Percentiles rank a stretch among this genome's conserved stretches.
Evolutionary conservation across 2,329 filamentous ascomycete genomes (phyloP).

Genomic region (Colletotrichum orbiculare): DNA sequence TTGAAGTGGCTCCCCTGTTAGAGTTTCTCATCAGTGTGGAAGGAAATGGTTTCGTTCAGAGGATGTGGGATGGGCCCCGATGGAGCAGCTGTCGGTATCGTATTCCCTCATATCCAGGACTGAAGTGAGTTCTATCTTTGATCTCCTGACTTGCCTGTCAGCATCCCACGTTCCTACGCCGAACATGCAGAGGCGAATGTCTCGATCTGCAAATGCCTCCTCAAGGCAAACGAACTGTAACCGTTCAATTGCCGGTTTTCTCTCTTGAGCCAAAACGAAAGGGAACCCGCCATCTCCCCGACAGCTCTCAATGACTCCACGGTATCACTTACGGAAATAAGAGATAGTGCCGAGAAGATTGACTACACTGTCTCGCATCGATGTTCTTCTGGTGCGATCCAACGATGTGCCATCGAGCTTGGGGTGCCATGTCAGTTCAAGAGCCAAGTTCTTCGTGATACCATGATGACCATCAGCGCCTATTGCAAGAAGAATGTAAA

Average conservation of each 20-base stretch:
- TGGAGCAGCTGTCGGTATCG: slow-evolving; percentile 40
- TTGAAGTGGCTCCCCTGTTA: slow-evolving; percentile 39
- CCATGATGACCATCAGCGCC: background rate
- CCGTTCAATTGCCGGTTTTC: slow-evolving; percentile 40
- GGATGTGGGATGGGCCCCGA: slow-evolving; percentile 39
- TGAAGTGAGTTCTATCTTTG: background rate
- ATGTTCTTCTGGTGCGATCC: slow-evolving; percentile 46
- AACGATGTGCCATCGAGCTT: slow-evolving; percentile 43
- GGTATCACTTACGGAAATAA: slow-evolving; percentile 43
- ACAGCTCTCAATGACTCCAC: slow-evolving; percentile 41
- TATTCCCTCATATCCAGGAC: slow-evolving; percentile 42
- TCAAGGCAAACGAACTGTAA: slow-evolving; percentile 41
- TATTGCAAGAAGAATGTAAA: too few relatives aligned
- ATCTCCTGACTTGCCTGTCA: too few relatives aligned
- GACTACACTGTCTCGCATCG: slow-evolving; percentile 47
- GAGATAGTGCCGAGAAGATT: slow-evolving; percentile 39
- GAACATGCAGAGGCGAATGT: slow-evolving; percentile 43
- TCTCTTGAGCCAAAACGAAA: slow-evolving; percentile 39
- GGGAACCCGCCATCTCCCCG: slow-evolving; percentile 37
- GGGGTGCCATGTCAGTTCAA: slow-evolving; percentile 40
- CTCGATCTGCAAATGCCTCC: slow-evolving; percentile 42
- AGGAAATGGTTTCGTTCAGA: slow-evolving; percentile 40
- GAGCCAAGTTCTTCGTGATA: slow-evolving; percentile 34
- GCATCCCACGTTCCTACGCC: background rate
- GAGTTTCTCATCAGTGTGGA: slow-evolving; percentile 41